Conservation (phyloP, 768 basidiomycete genomes). For the Pleurotus sapidus region DNA sequence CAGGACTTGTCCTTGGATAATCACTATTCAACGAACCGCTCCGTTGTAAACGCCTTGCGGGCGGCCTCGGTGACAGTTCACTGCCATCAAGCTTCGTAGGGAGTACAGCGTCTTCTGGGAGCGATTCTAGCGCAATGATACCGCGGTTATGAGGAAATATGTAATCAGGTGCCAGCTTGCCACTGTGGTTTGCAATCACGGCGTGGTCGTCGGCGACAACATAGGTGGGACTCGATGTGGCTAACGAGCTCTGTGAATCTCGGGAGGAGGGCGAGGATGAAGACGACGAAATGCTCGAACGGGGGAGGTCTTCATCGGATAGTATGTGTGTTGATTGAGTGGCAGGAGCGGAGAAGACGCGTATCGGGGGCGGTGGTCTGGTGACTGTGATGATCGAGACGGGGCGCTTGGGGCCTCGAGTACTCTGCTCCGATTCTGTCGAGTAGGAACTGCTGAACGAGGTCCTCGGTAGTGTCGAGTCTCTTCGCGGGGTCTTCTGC, state of each 20-base stretch:
- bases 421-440: constrained; percentile 9
- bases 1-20: neutral
- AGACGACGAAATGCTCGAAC: neutral
- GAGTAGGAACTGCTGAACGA: neutral
- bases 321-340: neutral
- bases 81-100: neutral
- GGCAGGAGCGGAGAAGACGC: neutral
- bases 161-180: neutral
- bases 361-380: neutral
- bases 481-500: constrained; percentile 29
- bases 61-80: neutral
- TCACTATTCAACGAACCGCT: neutral
- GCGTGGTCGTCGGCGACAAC: constrained; percentile 35
- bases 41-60: neutral
- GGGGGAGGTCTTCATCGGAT: constrained; percentile 4
- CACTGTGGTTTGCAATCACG: constrained; percentile 39
- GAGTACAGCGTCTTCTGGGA: constrained; percentile 15
- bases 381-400: constrained; percentile 1
- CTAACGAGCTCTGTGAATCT: constrained; percentile 19
- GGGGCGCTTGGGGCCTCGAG: neutral
- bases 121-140: constrained; percentile 9
- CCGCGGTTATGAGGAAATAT: neutral
- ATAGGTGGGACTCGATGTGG: constrained; percentile 24
- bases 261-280: constrained; percentile 12
- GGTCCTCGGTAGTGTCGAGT: constrained; percentile 1